These are phyloP conservation scores for Saccharomycopsis fibuligera DNA, from an alignment of 805 yeast species.

Conservation along the genomic window DNA sequence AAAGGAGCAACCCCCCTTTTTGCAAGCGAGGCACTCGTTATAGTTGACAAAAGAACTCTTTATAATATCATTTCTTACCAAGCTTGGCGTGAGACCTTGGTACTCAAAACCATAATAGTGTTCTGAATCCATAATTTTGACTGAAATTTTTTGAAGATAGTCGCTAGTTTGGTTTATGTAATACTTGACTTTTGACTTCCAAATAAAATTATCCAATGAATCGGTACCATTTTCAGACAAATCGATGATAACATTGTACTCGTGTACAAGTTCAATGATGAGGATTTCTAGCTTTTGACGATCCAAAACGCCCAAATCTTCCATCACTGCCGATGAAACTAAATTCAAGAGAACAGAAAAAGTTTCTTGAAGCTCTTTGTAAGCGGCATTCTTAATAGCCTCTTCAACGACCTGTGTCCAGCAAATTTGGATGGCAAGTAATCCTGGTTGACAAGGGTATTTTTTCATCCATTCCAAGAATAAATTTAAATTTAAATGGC, in stretches of 20 bases:
- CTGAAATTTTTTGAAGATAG: conserved; percentile 30
- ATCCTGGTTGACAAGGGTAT: conserved; percentile 50
- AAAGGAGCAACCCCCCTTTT: conserved; percentile 81
- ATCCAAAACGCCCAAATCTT: conserved; percentile 26
- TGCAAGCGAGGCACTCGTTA: conserved; percentile 67
- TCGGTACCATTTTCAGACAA: conserved; percentile 21
- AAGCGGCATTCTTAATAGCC: conserved; percentile 1
- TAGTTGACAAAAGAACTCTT: conserved; percentile 59
- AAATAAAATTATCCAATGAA: conserved; percentile 28
- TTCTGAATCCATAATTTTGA: conserved; percentile 46
- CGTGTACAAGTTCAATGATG: conserved; percentile 64
- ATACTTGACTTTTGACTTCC: conserved; percentile 52
- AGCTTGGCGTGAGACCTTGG: conserved; percentile 62
- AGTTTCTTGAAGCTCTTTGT: not conserved
- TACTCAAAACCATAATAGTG: conserved; percentile 77
- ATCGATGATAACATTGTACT: conserved; percentile 34
- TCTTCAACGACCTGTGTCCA: conserved; percentile 47
- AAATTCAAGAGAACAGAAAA: conserved; percentile 21
- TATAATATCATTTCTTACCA: conserved; percentile 73
- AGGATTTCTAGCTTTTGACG: conserved; percentile 50
- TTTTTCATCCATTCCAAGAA: conserved; percentile 32
- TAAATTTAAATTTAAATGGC: conserved; percentile 10
- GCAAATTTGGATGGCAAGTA: conserved; percentile 48
- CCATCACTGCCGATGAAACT: conserved; percentile 30
- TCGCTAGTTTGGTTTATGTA: conserved; percentile 28